Base-by-base conservation (phyloP, 768 basidiomycete genomes). In the Holtermannia corniformis region DNA sequence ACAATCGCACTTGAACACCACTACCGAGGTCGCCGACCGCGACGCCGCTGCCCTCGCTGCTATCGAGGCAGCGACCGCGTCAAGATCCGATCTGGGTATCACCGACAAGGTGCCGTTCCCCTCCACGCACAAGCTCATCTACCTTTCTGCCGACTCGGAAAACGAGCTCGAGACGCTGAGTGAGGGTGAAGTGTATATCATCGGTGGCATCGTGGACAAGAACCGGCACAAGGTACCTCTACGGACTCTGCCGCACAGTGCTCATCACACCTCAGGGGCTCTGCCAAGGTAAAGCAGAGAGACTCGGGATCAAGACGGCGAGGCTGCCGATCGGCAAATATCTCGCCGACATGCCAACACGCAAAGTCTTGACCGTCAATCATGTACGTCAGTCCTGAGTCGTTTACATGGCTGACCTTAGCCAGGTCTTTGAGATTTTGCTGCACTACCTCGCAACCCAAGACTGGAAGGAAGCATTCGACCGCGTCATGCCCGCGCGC, bases 341-440 rank as follows among this genome's bases (percentile, higher is more conserved):
- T 70, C 76, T 97, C 28, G 78, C 84, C 42, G 79, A 84, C 45
- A 76, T 99, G 52, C 79, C 84, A 26, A 91, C 92, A 10, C 82
- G 95, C 56, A 97, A 96, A 65, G 90, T 99, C 26, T 77, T 99
- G 58, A 99, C 95, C 1, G 91, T 99, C 50, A 97, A 99, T 72
- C 95, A 96, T 74, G 81, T 80, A 41, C 44, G 71, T 64, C 47
- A 44, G 3, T 19, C n/a, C n/a, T n/a, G n/a, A n/a, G n/a, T n/a
- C n/a, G n/a, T n/a, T n/a, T n/a, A n/a, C n/a, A n/a, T 7, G 14
- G 21, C 40, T 25, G 19, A 20, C 25, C 23, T 42, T 51, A 46
- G 48, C 42, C 56, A 79, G 76, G 85, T 86, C 23, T 87, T 92
- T 66, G 89, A 93, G 71, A 95, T 97, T 59, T 76, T 99, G 51